Evolutionary conservation across 495 filamentous ascomycete genomes (phyloP).

Genomic region (Friedmanniomyces endolithicus): DNA sequence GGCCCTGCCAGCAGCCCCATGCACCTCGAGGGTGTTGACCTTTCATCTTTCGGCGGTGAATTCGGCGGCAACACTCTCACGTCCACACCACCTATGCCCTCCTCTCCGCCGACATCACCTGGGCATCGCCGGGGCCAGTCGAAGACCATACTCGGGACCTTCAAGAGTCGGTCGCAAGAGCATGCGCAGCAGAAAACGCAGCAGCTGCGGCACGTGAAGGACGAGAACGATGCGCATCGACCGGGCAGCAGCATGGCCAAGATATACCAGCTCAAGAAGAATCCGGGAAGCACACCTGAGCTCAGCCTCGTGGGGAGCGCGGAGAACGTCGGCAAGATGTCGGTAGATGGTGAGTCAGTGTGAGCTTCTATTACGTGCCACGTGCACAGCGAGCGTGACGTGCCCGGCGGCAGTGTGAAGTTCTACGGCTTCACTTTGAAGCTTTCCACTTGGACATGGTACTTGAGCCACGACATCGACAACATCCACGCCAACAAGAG

Average conservation of each 20-base stretch:
- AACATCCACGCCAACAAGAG: not conserved
- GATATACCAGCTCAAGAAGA: slow-evolving; percentile 26
- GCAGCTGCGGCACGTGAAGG: slow-evolving; percentile 7
- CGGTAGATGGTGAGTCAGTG: slow-evolving; percentile 11
- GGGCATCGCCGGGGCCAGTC: slow-evolving; percentile 8
- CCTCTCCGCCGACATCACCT: slow-evolving; percentile 12
- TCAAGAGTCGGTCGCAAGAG: not conserved
- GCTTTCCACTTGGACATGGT: not conserved
- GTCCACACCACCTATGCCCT: slow-evolving; percentile 9
- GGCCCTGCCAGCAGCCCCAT: slow-evolving; percentile 14
- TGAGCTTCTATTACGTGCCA: slow-evolving; percentile 4
- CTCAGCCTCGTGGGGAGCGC: slow-evolving; percentile 22
- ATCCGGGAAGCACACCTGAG: slow-evolving; percentile 27
- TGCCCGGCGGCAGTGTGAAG: not conserved
- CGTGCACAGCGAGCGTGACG: slow-evolving; percentile 2
- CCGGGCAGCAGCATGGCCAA: slow-evolving; percentile 16
- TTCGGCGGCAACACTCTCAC: slow-evolving; percentile 1
- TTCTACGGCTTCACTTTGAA: not conserved
- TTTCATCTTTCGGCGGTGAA: slow-evolving; percentile 19
- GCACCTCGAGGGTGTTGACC: slow-evolving; percentile 13
- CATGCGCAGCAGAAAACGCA: not conserved
- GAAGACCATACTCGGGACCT: slow-evolving; percentile 1
- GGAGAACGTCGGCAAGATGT: slow-evolving; percentile 9
- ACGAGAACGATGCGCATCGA: slow-evolving; percentile 7
- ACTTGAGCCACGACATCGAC: not conserved